Evolutionary conservation across 2,329 filamentous ascomycete species (phyloP).

Genomic region (Diaporthe australafricana): DNA sequence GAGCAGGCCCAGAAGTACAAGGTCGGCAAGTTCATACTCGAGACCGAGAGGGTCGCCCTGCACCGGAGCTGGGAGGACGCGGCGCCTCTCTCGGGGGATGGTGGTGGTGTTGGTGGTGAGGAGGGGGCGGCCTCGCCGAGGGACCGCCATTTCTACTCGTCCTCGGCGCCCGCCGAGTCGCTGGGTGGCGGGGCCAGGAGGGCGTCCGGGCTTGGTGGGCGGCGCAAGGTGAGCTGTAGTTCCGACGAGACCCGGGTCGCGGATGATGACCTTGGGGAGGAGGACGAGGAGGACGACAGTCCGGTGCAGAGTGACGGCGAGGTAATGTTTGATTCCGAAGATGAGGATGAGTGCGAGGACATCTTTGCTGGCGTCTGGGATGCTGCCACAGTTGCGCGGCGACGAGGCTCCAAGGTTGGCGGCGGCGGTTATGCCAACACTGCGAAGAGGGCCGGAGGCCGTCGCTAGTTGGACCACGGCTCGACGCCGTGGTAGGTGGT

Average conservation of each 20-base stretch:
- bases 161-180: constrained; percentile 10
- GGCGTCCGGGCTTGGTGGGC: constrained; percentile 36
- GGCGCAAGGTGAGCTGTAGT: constrained; percentile 33
- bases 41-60: constrained; percentile 67
- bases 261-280: constrained; percentile 31
- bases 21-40: constrained; percentile 75
- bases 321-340: constrained; percentile 70
- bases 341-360: constrained; percentile 76
- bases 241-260: constrained; percentile 17
- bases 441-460: constrained; percentile 4
- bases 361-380: constrained; percentile 74
- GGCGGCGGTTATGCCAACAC: constrained; percentile 5
- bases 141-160: constrained; percentile 39
- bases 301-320: constrained; percentile 43
- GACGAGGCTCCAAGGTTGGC: constrained; percentile 54
- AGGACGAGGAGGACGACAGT: constrained; percentile 37
- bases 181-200: constrained; percentile 23
- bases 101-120: constrained; percentile 28
- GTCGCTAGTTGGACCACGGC: constrained; percentile 15
- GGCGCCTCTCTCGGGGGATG: too few relatives aligned
- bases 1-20: constrained; percentile 73
- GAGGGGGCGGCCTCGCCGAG: constrained; percentile 22
- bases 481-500: background rate
- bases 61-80: constrained; percentile 66
- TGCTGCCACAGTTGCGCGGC: constrained; percentile 60